Evolutionary conservation across 176 grass and related monocot species (phyloP), one percentile per base, ranked within the genome.

Genomic region (Phyllostachys edulis): DNA sequence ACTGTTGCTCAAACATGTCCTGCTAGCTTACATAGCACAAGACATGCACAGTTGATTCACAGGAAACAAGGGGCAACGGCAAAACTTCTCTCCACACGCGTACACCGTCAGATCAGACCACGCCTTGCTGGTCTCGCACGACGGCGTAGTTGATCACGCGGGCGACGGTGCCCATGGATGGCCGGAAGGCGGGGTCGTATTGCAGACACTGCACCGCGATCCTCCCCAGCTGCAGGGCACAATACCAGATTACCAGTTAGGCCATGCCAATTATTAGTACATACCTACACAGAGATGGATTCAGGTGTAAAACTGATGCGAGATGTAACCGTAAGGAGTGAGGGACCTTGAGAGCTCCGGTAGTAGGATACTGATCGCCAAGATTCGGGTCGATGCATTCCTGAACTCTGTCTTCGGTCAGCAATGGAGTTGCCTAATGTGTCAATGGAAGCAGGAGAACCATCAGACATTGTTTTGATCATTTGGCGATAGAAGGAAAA

Each of bases 111-210:
- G 60, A 79, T 86, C 84, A 90, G 60, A 87, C 84, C 5, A 90
- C 84, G 49, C 88, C 88, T 69, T 88, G 75, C 59, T 89, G 86
- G 56, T 89, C 82, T 41, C 56, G 86, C 34, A 87, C 52, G n/a
- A 91, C 89, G 56, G 85, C 86, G 52, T 82, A 91, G 76, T 92
- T 77, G 85, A 92, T 85, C 6, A 89, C 85, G 23, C 81, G 69
- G 64, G 87, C 87, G 34, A 92, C 61, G 57, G 78, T 88, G 79
- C 90, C 86, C 87, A 89, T 92, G 67, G 80, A 69, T n/a, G 87
- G 90, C 62, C 90, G 67, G 71, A 67, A 72, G 18, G 13, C 14
- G 3, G 90, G 82, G 20, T 89, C 90, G 29, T 92, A 89, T 52
- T 73, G 71, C 68, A 92, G 57, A 54, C 90, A 92, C 78, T 88